Evolutionary conservation across 164 flowering plant species (phyloP).

Genomic region (Nelumbo lutea): DNA sequence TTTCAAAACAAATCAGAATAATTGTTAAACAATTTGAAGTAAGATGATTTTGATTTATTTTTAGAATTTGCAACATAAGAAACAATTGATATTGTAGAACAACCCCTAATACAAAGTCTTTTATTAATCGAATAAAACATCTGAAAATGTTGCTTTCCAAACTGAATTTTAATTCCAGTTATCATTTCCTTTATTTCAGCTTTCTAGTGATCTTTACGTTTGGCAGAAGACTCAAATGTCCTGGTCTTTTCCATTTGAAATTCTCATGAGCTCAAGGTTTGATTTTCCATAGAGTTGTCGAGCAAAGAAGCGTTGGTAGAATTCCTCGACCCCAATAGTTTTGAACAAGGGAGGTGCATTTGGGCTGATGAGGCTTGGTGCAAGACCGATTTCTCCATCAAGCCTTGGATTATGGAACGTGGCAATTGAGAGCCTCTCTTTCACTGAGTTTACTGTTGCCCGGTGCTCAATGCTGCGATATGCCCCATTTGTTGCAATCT

Average conservation of each 20-base stretch:
- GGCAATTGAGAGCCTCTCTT: slow-evolving; percentile 48
- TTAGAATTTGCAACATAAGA: no score
- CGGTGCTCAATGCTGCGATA: slow-evolving; percentile 54
- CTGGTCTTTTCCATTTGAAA: neutral
- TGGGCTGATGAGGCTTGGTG: slow-evolving; percentile 26
- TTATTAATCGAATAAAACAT: no score
- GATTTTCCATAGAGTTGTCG: slow-evolving; percentile 35
- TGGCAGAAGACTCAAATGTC: neutral
- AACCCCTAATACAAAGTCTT: no score
- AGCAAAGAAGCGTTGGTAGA: slow-evolving; percentile 26
- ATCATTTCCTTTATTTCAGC: no score
- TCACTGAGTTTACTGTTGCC: slow-evolving; percentile 34
- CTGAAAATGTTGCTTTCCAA: no score
- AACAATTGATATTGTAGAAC: no score
- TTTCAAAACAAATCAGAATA: no score
- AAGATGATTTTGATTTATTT: no score
- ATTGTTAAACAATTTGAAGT: no score
- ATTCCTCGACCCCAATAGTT: slow-evolving; percentile 19
- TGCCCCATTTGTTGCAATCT: slow-evolving; percentile 38
- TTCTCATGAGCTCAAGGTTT: slow-evolving; percentile 29
- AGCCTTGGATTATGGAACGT: slow-evolving; percentile 33
- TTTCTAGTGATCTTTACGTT: no score
- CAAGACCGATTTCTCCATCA: slow-evolving; percentile 35
- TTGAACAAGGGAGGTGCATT: slow-evolving; percentile 30
- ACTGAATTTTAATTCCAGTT: no score